phyloP scores from a whole-genome alignment of 768 basidiomycete species.

The Macrolepiota dolichaula region DNA sequence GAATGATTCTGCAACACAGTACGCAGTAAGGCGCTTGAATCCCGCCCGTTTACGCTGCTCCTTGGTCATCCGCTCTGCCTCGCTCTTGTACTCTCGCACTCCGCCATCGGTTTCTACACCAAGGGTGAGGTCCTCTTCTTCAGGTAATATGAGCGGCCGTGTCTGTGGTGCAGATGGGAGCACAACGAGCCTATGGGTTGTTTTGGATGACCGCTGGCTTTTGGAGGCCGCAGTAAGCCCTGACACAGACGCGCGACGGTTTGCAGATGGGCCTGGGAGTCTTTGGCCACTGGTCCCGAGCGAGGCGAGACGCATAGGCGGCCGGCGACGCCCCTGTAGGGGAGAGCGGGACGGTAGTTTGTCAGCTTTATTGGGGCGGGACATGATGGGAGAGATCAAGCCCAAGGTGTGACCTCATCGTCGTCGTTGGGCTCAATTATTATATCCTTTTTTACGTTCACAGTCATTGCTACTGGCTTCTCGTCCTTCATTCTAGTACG shows the following conservation, averaged over 20 bases:
- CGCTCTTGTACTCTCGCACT: slow-evolving; percentile 75
- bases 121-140: slow-evolving; percentile 8
- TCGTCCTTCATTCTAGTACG: too few species aligned
- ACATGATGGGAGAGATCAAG: neutral
- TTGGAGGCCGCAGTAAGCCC: slow-evolving; percentile 31
- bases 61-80: slow-evolving; percentile 87
- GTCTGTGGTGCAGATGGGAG: slow-evolving; percentile 91
- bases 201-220: slow-evolving; percentile 82
- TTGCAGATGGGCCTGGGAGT: neutral
- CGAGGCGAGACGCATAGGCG: slow-evolving; percentile 1
- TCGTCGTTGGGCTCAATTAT: neutral
- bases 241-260: slow-evolving; percentile 7
- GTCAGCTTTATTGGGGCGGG: neutral
- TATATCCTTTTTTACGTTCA: too few species aligned
- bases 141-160: slow-evolving; percentile 43
- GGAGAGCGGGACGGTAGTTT: neutral
- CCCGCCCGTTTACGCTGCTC: slow-evolving; percentile 79
- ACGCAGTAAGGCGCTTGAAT: slow-evolving; percentile 82
- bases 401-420: slow-evolving; percentile 2
- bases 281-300: slow-evolving; percentile 5
- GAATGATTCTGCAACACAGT: slow-evolving; percentile 83
- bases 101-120: slow-evolving; percentile 39
- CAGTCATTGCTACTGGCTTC: too few species aligned
- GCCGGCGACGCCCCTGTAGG: neutral
- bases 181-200: slow-evolving; percentile 85